Conservation (phyloP, 805 yeast species). For the Nakazawaea pomicola region DNA sequence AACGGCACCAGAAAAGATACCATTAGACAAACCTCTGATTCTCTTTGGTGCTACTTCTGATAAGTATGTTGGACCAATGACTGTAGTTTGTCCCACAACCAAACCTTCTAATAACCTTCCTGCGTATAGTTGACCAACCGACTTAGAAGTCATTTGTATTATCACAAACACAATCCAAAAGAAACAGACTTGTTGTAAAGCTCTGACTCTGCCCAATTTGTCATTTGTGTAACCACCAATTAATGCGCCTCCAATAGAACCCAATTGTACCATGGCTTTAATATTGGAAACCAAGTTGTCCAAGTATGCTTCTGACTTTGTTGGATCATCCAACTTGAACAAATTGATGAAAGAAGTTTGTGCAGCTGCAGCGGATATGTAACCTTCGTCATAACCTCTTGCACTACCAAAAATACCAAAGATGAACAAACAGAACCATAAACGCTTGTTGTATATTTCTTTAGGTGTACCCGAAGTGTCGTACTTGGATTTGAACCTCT, state of each 20-base stretch:
- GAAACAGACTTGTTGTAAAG: constrained; percentile 38
- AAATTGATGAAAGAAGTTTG: constrained; percentile 35
- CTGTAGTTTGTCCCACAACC: constrained; percentile 53
- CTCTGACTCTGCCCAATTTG: constrained; percentile 44
- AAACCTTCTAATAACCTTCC: constrained; percentile 53
- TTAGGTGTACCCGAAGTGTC: constrained; percentile 26
- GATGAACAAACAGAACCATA: constrained; percentile 38
- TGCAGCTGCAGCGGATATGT: constrained; percentile 39
- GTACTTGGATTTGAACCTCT: constrained; percentile 5
- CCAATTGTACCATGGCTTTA: constrained; percentile 54
- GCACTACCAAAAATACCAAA: constrained; percentile 55
- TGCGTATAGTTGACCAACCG: constrained; percentile 47
- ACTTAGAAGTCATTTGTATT: constrained; percentile 41
- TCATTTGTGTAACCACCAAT: constrained; percentile 45
- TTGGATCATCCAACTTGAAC: constrained; percentile 40
- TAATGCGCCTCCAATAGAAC: constrained; percentile 46
- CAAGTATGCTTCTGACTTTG: constrained; percentile 26
- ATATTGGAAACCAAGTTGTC: constrained; percentile 49
- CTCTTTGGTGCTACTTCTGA: constrained; percentile 50
- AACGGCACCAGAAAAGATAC: constrained; percentile 54
- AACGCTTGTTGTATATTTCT: constrained; percentile 41
- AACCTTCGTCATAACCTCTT: constrained; percentile 56
- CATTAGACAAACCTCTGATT: constrained; percentile 46
- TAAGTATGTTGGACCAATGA: constrained; percentile 50
- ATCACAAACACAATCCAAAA: constrained; percentile 41